Evolutionary conservation across 345 rosid genomes (phyloP).

Genomic region (Carallia pectinifolia): DNA sequence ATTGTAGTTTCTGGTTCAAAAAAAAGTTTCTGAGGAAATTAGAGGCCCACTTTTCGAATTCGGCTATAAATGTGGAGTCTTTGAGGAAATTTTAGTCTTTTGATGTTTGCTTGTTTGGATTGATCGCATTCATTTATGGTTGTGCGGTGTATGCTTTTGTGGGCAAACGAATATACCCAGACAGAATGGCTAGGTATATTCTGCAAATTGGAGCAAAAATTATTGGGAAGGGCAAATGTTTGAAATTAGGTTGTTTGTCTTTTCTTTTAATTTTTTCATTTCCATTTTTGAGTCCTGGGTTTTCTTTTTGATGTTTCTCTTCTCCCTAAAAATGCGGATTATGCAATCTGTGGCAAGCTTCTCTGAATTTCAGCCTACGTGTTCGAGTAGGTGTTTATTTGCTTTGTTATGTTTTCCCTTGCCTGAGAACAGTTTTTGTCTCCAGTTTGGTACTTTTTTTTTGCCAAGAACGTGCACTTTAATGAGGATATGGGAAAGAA

Average conservation of each 20-base stretch:
- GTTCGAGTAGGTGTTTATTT: neutral
- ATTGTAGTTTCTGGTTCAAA: neutral
- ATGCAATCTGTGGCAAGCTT: neutral
- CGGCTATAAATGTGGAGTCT: conserved; percentile 16
- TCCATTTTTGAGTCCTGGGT: neutral
- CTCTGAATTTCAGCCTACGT: neutral
- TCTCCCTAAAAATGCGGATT: neutral
- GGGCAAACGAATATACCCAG: no score
- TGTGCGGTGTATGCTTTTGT: neutral
- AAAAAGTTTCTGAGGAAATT: conserved; percentile 11
- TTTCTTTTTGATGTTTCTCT: neutral
- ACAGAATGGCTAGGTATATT: no score
- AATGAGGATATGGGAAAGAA: no score
- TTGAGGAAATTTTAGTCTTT: conserved; percentile 11
- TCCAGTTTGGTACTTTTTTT: no score
- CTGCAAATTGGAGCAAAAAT: no score
- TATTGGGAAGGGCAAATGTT: neutral
- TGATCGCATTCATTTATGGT: neutral
- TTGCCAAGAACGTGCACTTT: no score
- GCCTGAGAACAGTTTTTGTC: no score
- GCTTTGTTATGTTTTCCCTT: no score
- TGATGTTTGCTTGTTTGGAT: neutral
- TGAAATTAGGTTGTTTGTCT: neutral
- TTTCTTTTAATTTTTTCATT: neutral
- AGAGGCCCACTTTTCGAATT: conserved; percentile 13